Evolutionary conservation across 2,329 filamentous ascomycete species (phyloP).

Genomic region (Trichoderma atrobrunneum): DNA sequence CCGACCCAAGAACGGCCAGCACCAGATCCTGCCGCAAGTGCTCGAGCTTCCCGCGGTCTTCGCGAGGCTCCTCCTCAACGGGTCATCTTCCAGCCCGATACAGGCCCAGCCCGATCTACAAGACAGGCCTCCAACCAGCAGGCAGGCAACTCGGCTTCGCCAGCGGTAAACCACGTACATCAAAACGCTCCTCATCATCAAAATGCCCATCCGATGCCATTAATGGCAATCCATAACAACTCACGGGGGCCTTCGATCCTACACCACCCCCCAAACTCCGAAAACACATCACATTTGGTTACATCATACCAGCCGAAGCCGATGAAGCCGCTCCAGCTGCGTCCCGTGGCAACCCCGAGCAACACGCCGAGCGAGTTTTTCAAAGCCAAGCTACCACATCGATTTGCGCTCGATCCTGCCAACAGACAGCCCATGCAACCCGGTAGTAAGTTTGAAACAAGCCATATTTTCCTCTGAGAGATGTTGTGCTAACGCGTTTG

Average conservation of each 20-base stretch:
- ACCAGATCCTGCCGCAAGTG: constrained; percentile 52
- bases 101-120: constrained; percentile 60
- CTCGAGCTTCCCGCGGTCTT: constrained; percentile 61
- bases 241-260: constrained; percentile 44
- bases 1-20: constrained; percentile 53
- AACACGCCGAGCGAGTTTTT: constrained; percentile 68
- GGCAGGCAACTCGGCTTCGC: constrained; percentile 25
- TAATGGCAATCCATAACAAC: constrained; percentile 31
- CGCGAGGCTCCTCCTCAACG: constrained; percentile 82
- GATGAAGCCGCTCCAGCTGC: constrained; percentile 62
- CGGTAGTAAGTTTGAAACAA: constrained; percentile 53
- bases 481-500: neutral
- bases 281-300: constrained; percentile 58
- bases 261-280: constrained; percentile 54
- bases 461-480: neutral
- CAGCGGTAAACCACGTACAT: constrained; percentile 28
- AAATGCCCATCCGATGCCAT: constrained; percentile 31
- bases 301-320: constrained; percentile 67
- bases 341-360: constrained; percentile 70
- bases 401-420: constrained; percentile 29
- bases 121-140: constrained; percentile 55
- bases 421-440: constrained; percentile 52
- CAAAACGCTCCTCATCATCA: constrained; percentile 32
- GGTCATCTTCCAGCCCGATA: constrained; percentile 81
- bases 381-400: constrained; percentile 43